Evolutionary conservation across 2,329 filamentous ascomycete species (phyloP).

Genomic region (Trichoderma aggressivum): DNA sequence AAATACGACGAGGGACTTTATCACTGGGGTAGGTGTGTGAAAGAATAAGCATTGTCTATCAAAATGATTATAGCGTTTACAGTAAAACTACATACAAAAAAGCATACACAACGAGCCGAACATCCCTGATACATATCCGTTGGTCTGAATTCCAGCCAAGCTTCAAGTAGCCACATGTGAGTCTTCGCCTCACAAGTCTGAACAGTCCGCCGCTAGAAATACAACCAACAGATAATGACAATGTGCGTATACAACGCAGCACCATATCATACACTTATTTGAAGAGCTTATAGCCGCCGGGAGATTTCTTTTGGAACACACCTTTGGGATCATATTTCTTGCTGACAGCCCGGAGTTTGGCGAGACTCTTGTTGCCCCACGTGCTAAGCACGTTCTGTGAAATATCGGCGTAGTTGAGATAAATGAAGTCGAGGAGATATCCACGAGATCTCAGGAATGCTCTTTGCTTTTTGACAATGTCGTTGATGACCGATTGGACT

Average conservation of each 20-base stretch:
- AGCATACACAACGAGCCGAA: neutral
- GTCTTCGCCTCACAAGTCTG: neutral
- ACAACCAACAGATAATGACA: neutral
- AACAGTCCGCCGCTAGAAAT: neutral
- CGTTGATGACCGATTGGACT: neutral
- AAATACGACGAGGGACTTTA: neutral
- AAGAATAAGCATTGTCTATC: neutral
- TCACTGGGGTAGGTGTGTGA: neutral
- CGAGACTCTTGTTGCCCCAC: constrained; percentile 6
- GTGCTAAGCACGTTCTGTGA: constrained; percentile 8
- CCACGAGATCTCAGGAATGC: neutral
- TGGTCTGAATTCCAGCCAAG: neutral
- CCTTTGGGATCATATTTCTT: constrained; percentile 18
- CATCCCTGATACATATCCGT: neutral
- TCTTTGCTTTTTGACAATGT: neutral
- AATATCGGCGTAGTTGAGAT: constrained; percentile 17
- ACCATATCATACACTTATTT: neutral
- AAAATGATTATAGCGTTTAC: neutral
- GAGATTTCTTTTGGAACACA: constrained; percentile 13
- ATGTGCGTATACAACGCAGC: neutral
- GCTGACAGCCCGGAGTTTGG: neutral
- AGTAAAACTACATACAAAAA: neutral
- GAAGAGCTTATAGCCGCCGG: constrained; percentile 8
- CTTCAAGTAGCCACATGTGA: neutral
- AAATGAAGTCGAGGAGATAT: neutral